phyloP scores from a whole-genome alignment of 176 grass and related monocot genomes.

The Tillandsia leiboldiana region DNA sequence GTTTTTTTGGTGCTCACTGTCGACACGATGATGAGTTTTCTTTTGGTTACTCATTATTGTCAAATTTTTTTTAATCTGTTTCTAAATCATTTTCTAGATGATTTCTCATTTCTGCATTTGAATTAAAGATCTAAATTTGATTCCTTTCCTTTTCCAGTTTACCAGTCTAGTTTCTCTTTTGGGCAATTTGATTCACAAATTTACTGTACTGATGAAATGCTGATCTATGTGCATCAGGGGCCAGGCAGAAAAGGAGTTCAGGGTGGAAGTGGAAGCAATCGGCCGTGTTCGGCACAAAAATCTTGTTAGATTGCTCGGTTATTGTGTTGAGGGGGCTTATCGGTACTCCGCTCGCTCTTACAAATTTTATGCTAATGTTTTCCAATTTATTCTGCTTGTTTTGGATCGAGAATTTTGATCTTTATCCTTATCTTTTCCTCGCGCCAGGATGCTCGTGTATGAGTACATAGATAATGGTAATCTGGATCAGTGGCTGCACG shows the following conservation, averaged over 20 bases:
- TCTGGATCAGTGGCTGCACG: constrained; percentile 76
- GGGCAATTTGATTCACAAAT: neutral
- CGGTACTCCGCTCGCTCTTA: constrained; percentile 32
- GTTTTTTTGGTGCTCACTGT: neutral
- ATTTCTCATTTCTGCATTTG: too few species aligned
- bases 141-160: neutral
- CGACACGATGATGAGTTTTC: too few species aligned
- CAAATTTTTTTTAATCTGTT: too few species aligned
- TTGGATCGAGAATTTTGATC: neutral
- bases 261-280: constrained; percentile 63
- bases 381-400: neutral
- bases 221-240: constrained; percentile 33
- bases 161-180: neutral
- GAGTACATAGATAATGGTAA: constrained; percentile 86
- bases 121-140: neutral
- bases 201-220: neutral
- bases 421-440: neutral
- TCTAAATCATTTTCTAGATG: too few species aligned
- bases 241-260: constrained; percentile 87
- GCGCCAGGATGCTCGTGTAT: constrained; percentile 72
- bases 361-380: neutral
- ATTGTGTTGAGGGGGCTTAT: constrained; percentile 75
- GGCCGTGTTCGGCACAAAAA: constrained; percentile 96
- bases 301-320: constrained; percentile 84
- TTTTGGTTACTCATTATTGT: too few species aligned